Base-by-base conservation (phyloP, 345 rosid species). In the Microthlaspi erraticum region DNA sequence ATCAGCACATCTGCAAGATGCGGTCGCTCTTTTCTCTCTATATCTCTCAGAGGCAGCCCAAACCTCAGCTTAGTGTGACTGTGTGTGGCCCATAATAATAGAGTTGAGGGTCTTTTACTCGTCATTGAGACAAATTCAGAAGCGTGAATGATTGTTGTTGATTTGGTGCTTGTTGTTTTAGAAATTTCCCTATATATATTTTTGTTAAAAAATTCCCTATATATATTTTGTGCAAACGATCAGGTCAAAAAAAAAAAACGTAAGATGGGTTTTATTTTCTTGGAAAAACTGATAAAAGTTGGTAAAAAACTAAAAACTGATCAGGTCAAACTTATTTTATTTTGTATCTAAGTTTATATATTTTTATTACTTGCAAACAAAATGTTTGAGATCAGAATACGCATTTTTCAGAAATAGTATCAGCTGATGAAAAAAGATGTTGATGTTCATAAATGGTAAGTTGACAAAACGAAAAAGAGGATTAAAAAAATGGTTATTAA, bases 1-100 rank as follows among this genome's bases (percentile, higher is more conserved):
- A 31, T 79, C 95, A 20, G 77, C 62, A 62, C 92, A 91, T 85
- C 64, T 94, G 74, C 99, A 94, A 80, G 99, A 91, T 71, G 92
- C 96, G 4, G 97, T 89, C 36, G 64, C 93, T 19, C 85, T 94
- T 18, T 94, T 84, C 64, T 81, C 96, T 2, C 80, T 82, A 59
- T 85, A 91, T 70, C 91, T 93, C 19, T 82, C 97, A 3, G 96
- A 87, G 79, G 77, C 81, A 43, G 81, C 13, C 36, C 75, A 69
- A 68, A 76, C 73, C 37, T 18, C 57, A 55, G 68, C 73, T 60
- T 60, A 67, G 29, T 0, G 29, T 26, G 29, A 26, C 29, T 26
- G 29, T 26, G 29, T 26, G 4, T 26, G 29, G 4, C 29, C 29
- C 29, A 26, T 26, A 26, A 26, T 26, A 26, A 26, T 26, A 26